Conservation (phyloP, 2,329 filamentous ascomycete genomes). For the Exutisphaerella laricina region DNA sequence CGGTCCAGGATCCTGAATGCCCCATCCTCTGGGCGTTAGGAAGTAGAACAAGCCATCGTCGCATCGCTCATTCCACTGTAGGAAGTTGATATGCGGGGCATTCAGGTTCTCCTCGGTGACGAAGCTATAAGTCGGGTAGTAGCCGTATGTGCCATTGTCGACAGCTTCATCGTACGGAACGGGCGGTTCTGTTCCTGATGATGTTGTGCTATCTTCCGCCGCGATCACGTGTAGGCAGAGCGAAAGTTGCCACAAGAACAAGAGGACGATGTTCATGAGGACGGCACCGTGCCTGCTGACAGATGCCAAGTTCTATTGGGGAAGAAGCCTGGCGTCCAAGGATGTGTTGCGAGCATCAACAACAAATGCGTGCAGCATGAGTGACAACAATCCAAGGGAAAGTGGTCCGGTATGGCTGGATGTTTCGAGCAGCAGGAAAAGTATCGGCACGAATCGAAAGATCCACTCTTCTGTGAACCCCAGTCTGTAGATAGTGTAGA, state of each 20-base stretch:
- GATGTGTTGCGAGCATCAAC: background rate
- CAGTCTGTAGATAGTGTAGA: too few species aligned
- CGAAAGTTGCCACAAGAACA: constrained; percentile 24
- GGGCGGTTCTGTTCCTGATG: constrained; percentile 2
- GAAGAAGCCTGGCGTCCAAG: background rate
- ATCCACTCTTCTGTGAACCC: too few species aligned
- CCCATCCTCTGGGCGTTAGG: constrained; percentile 31
- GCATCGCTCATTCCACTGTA: constrained; percentile 26
- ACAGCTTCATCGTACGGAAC: constrained; percentile 22
- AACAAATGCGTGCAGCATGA: background rate
- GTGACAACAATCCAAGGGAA: too few species aligned
- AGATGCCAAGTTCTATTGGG: background rate
- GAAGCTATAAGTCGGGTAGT: constrained; percentile 26
- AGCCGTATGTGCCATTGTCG: constrained; percentile 29
- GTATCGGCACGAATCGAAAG: too few species aligned
- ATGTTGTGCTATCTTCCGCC: constrained; percentile 1
- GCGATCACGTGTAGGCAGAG: constrained; percentile 17
- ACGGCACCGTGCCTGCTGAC: constrained; percentile 6
- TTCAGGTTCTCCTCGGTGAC: constrained; percentile 22
- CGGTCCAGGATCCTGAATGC: constrained; percentile 28
- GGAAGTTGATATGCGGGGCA: constrained; percentile 26
- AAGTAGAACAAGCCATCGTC: constrained; percentile 29
- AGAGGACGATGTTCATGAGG: constrained; percentile 19
- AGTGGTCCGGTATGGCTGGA: too few species aligned
- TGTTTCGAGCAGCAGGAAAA: too few species aligned